Base-by-base conservation (phyloP, 2,329 filamentous ascomycete species). In the Stemphylium vesicarium region DNA sequence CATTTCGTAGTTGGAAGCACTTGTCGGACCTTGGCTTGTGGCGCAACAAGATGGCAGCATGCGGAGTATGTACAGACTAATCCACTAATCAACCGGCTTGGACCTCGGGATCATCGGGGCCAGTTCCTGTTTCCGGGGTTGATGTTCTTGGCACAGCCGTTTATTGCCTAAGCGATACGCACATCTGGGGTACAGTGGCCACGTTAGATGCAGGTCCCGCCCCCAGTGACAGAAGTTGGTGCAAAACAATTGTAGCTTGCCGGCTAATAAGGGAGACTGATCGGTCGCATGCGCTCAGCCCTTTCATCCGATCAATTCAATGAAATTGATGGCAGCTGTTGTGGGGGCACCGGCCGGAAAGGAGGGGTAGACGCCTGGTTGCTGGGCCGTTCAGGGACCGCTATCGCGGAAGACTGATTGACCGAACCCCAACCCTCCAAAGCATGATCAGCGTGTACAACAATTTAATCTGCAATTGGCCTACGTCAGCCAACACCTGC, bases 71-170 rank as follows among this genome's bases (percentile, higher is more conserved):
- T 43, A 32, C 53, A 58, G 32, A 52, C 56, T 52, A 60, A 50
- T 57, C 60, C 53, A 64, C 59, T 57, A 62, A 62, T 64, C 61
- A 65, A 48, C 63, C 63, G 63, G 63, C 63, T 65, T 65, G 60
- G 60, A 59, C 56, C 54, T 59, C 60, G 56, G 60, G 39, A 46
- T 43, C 39, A 32, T 54, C 39, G 50, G 52, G 39, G 32, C n/a
- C 39, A 57, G 41, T 22, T 38, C 12, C 51, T 55, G 10, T 40
- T 53, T 51, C 36, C 45, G 52, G 51, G 54, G 54, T 59, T 60
- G 52, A 47, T 8, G 42, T 42, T 53, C 54, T 55, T 20, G 52
- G 53, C 56, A 39, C 26, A 24, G 15, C n/a, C 29, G 36, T 47
- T 50, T 16, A 45, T 51, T 18, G 49, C 24, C n/a, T 51, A 53